Evolutionary conservation across 306 rosid genomes (phyloP).

Genomic region (Prunus persica): DNA sequence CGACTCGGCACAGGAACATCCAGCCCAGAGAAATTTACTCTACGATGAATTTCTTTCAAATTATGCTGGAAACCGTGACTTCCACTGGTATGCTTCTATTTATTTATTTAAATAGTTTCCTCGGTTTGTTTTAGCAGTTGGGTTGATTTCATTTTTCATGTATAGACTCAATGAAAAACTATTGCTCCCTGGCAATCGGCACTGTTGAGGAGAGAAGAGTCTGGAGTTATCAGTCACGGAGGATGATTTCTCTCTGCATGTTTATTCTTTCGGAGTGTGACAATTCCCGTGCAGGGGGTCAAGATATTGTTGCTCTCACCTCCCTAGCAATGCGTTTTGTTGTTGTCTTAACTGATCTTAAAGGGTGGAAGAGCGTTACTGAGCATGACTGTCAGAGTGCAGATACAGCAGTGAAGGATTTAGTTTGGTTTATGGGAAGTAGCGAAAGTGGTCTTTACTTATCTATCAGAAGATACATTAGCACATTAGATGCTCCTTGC

Average conservation of each 20-base stretch:
- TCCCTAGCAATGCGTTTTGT: constrained; percentile 77
- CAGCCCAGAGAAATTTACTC: constrained; percentile 41
- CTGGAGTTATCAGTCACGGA: constrained; percentile 68
- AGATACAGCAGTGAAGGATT: constrained; percentile 57
- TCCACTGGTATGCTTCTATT: constrained; percentile 60
- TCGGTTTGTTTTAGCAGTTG: background rate
- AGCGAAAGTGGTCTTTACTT: constrained; percentile 62
- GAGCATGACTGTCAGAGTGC: constrained; percentile 42
- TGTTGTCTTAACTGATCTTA: constrained; percentile 74
- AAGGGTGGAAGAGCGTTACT: constrained; percentile 71
- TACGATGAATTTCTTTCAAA: constrained; percentile 58
- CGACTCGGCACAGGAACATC: constrained; percentile 40
- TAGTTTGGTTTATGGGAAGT: constrained; percentile 60
- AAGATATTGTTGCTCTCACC: constrained; percentile 47
- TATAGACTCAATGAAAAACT: constrained; percentile 64
- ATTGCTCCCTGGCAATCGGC: constrained; percentile 69
- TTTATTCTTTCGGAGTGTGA: constrained; percentile 66
- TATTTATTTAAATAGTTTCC: background rate
- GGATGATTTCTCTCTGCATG: constrained; percentile 63
- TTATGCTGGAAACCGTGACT: constrained; percentile 72
- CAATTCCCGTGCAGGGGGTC: constrained; percentile 35
- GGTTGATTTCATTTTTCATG: constrained; percentile 17
- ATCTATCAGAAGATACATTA: constrained; percentile 65
- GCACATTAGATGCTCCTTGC: constrained; percentile 38
- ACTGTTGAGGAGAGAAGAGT: constrained; percentile 71